Conservation (phyloP, 306 rosid genomes). For the Vigna mungo region DNA sequence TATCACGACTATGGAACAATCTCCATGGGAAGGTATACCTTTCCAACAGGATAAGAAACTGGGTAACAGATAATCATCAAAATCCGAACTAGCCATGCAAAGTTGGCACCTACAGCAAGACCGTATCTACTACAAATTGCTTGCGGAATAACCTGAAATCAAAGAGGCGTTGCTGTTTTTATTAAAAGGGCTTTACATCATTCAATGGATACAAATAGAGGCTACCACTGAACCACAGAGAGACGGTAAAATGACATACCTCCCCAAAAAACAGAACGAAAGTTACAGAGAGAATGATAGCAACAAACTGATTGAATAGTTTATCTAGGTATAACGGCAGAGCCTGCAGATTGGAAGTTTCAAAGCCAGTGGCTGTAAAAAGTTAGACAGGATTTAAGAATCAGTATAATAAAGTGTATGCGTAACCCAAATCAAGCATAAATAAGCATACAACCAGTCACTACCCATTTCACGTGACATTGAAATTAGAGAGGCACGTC, state of each 20-base stretch:
- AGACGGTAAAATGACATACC: slow-evolving; percentile 53
- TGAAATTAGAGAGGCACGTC: not conserved
- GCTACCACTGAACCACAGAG: not conserved
- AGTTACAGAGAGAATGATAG: slow-evolving; percentile 95
- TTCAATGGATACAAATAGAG: not conserved
- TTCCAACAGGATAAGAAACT: slow-evolving; percentile 88
- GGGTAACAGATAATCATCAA: slow-evolving; percentile 92
- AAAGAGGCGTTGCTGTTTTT: not conserved
- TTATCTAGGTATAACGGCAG: slow-evolving; percentile 94
- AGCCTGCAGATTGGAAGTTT: slow-evolving; percentile 75
- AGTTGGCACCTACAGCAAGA: slow-evolving; percentile 95
- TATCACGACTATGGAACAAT: not conserved
- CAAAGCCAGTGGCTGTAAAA: slow-evolving; percentile 49
- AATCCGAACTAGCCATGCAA: slow-evolving; percentile 77
- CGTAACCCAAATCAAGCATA: slow-evolving; percentile 37
- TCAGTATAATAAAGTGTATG: slow-evolving; percentile 17
- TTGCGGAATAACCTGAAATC: slow-evolving; percentile 92
- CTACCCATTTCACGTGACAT: not conserved
- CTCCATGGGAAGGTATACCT: slow-evolving; percentile 57
- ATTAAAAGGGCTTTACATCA: not conserved
- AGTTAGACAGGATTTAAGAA: slow-evolving; percentile 41
- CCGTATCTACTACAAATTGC: slow-evolving; percentile 95
- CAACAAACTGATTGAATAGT: slow-evolving; percentile 87
- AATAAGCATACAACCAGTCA: not conserved
- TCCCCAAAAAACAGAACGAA: slow-evolving; percentile 92